Conservation (phyloP, 345 rosid species). For the Diplotaxis tenuifolia region DNA sequence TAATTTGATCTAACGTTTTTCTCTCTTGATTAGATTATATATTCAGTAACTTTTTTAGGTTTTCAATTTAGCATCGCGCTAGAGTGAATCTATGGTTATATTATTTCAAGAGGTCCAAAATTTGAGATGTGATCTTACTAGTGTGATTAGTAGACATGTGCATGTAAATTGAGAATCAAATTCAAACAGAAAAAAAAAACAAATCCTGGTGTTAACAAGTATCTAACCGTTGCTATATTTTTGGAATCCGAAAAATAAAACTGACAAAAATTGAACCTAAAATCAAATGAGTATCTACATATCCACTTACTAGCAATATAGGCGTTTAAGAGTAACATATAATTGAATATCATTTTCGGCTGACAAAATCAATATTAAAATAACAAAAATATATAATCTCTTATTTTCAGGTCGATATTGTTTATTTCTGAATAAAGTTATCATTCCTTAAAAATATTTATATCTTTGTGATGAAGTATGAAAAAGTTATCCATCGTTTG, state of each 20-base stretch:
- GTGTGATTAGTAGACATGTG: neutral
- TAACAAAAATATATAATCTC: neutral
- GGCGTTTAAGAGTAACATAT: too few relatives aligned
- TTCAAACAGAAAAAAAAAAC: neutral
- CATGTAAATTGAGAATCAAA: neutral
- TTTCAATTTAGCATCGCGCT: neutral
- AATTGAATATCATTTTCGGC: neutral
- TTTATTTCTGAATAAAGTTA: too few relatives aligned
- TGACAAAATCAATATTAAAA: neutral
- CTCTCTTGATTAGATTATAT: neutral
- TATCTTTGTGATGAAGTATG: too few relatives aligned
- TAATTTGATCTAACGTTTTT: neutral
- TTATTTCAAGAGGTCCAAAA: neutral
- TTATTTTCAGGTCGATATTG: neutral
- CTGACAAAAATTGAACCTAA: neutral
- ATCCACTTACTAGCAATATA: neutral
- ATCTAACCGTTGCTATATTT: neutral
- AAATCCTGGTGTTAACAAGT: neutral
- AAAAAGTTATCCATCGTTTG: too few relatives aligned
- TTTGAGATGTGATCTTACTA: neutral
- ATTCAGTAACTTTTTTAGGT: neutral
- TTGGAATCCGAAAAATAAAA: neutral
- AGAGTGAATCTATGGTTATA: neutral
- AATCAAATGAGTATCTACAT: neutral
- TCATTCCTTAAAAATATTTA: neutral